phyloP scores from a whole-genome alignment of 2,329 filamentous ascomycete species.

The Colletotrichum coccodes region DNA sequence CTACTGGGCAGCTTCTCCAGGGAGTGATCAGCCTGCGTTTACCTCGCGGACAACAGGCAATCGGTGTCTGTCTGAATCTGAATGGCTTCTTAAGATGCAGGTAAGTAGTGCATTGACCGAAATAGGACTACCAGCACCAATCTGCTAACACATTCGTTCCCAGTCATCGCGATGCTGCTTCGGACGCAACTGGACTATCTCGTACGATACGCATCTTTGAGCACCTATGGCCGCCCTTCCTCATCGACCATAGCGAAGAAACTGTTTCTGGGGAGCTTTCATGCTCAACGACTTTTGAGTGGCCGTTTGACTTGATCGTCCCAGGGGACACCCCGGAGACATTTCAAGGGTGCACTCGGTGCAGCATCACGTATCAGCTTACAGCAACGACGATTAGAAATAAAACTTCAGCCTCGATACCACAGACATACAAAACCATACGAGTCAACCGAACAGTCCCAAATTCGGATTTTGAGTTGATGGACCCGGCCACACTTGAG shows the following conservation, averaged over 20 bases:
- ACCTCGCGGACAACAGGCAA: not conserved
- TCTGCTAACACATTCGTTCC: too few species aligned
- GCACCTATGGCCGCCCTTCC: slow-evolving; percentile 10
- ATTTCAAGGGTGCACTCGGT: slow-evolving; percentile 4
- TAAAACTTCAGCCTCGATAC: not conserved
- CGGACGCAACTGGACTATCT: not conserved
- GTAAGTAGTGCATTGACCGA: not conserved
- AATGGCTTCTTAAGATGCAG: slow-evolving; percentile 6
- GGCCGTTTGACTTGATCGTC: slow-evolving; percentile 14
- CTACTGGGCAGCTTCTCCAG: not conserved
- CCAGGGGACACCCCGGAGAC: slow-evolving; percentile 8
- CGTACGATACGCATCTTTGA: not conserved
- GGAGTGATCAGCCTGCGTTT: not conserved
- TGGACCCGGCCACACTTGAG: slow-evolving; percentile 17
- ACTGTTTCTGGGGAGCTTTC: too few species aligned
- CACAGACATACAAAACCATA: not conserved
- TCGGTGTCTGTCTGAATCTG: not conserved
- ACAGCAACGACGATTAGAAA: slow-evolving; percentile 9
- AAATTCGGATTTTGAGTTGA: slow-evolving; percentile 16
- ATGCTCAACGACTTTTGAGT: not conserved
- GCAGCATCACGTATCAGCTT: slow-evolving; percentile 23
- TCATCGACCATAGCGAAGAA: not conserved
- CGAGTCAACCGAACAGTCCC: slow-evolving; percentile 11
- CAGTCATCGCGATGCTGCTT: not conserved
- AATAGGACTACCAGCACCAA: too few species aligned